Base-by-base conservation (phyloP, 2,329 filamentous ascomycete genomes). In the Emydomyces testavorans region DNA sequence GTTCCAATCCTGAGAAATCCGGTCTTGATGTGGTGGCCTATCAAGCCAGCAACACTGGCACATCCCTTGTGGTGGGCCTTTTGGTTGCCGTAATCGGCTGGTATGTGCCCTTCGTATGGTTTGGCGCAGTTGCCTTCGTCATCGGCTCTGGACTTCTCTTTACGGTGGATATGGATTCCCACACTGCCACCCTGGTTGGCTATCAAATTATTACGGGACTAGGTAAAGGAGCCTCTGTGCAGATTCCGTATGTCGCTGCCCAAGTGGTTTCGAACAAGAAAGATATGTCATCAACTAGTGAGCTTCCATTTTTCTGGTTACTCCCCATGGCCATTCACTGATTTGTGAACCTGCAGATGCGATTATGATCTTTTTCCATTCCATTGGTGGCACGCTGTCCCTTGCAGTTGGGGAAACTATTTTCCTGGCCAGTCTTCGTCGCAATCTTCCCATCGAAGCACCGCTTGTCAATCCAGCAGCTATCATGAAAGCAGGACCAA, bases 401-500 rank as follows among this genome's bases (percentile, higher is more conserved):
- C 34, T 59, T n/a, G 48, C 51, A 10, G 45, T 59, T 20, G 57
- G 38, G 2, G 49, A 56, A 28, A 57, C 50, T 39, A 32, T 58
- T 13, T 54, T 58, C 35, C 40, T 40, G 24, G 50, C 50, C 23
- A 38, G 46, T 26, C 46, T 58, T 21, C 37, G 41, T 6, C 23
- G n/a, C 7, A 31, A 32, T 11, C 42, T 55, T 16, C 23, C 42
- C 20, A 26, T 31, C 4, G 38, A 36, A 10, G 49, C 60, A 1
- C 69, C 71, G 0, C 65, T 63, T 26, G 56, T 74, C 6, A 57
- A 72, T 46, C 60, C 71, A 0, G 51, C 46, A 8, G 52, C 68
- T 15, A 67, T 76, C 15, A 44, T 44, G 11, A 44, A 24, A 23
- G 31, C 20, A n/a, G 41, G 41, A 7, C 74, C 75, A 1, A 86